These are phyloP conservation scores for Thermothielavioides terrestris DNA, from an alignment of 495 filamentous ascomycete genomes.

Conservation along the genomic window DNA sequence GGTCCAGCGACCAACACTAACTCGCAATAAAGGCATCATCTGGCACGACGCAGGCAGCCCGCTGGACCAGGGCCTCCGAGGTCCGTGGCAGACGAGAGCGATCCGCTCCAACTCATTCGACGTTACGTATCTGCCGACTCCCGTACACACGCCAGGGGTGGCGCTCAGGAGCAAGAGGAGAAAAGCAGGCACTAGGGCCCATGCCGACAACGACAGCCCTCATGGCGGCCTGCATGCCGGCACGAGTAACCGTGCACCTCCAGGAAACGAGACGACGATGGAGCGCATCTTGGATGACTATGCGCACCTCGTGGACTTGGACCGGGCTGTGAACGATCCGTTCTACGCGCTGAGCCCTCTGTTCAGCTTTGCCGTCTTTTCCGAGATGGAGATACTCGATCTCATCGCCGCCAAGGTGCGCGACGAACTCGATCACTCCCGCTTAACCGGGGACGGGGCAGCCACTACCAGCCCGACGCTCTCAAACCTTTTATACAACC, in stretches of 20 bases:
- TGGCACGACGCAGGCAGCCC: background rate
- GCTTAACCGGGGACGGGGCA: background rate
- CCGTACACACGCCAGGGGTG: background rate
- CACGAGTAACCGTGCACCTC: no score
- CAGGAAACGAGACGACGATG: no score
- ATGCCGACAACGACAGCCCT: no score
- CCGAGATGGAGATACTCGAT: conserved; percentile 24
- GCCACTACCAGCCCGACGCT: background rate
- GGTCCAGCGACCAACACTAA: no score
- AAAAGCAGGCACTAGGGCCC: background rate
- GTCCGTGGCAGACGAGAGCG: background rate
- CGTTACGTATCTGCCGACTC: background rate
- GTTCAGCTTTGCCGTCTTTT: conserved; percentile 16
- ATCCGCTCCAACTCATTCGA: background rate
- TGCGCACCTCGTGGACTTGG: conserved; percentile 10
- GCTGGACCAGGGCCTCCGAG: background rate
- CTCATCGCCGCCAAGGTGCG: conserved; percentile 16
- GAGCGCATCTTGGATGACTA: conserved; percentile 6
- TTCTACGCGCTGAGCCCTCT: conserved; percentile 25
- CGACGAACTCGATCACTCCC: conserved; percentile 5
- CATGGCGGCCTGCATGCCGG: no score
- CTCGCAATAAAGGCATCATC: background rate
- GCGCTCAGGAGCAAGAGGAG: background rate
- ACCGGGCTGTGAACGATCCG: conserved; percentile 10
- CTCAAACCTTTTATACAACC: conserved; percentile 9